phyloP scores from a whole-genome alignment of 2,329 filamentous ascomycete species.

The Scolecobasidium constrictum region DNA sequence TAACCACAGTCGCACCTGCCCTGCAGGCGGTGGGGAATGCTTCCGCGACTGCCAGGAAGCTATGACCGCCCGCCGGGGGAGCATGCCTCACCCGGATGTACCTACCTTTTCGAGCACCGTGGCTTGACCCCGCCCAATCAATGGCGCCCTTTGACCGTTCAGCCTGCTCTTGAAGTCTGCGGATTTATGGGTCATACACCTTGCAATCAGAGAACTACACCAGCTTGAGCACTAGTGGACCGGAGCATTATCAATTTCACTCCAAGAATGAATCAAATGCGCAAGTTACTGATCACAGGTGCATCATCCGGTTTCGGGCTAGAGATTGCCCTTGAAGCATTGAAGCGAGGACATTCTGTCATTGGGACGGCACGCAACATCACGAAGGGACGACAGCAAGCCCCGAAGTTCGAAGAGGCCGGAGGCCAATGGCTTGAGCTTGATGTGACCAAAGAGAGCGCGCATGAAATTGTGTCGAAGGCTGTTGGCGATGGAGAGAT shows the following conservation, averaged over 20 bases:
- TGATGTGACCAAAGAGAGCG: background rate
- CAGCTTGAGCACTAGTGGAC: too few relatives aligned
- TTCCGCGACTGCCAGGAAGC: background rate
- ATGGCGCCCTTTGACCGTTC: too few relatives aligned
- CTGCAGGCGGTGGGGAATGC: background rate
- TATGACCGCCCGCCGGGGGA: background rate
- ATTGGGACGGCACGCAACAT: background rate
- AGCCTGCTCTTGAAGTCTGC: too few relatives aligned
- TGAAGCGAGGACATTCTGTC: background rate
- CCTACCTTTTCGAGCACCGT: too few relatives aligned
- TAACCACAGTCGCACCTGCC: background rate
- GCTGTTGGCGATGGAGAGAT: background rate
- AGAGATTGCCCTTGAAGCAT: background rate
- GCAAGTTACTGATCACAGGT: constrained; percentile 4
- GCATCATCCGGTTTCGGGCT: background rate
- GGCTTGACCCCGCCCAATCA: too few relatives aligned
- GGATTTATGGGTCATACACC: too few relatives aligned
- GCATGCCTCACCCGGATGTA: background rate
- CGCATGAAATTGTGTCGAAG: background rate
- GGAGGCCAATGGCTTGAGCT: background rate
- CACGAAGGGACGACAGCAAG: background rate
- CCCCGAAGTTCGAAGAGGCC: background rate
- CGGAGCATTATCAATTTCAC: too few relatives aligned
- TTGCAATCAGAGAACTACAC: too few relatives aligned
- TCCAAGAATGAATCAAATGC: too few relatives aligned